phyloP scores from a whole-genome alignment of 1,284 basidiomycete species.

The Irpex lacteus region DNA sequence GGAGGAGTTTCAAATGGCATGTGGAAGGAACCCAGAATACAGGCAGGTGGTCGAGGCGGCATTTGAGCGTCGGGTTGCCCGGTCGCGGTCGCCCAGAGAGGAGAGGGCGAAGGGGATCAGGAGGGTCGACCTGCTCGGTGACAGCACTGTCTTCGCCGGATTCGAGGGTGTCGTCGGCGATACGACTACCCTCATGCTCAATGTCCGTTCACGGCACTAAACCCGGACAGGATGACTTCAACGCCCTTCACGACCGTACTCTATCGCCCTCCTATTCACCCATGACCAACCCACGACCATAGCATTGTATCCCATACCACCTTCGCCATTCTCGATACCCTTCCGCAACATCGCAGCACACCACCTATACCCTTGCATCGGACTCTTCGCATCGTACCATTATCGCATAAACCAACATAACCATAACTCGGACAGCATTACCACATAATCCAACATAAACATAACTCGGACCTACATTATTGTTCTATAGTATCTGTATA shows the following conservation, averaged over 20 bases:
- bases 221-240: neutral
- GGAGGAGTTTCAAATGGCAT: conserved; percentile 2
- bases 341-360: neutral
- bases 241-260: neutral
- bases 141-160: conserved; percentile 6
- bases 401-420: neutral
- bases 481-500: conserved; percentile 4
- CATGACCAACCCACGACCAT: neutral
- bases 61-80: neutral
- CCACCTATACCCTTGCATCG: neutral
- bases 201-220: conserved; percentile 2
- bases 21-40: neutral
- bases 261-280: neutral
- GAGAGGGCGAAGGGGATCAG: conserved; percentile 7
- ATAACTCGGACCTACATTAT: neutral
- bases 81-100: conserved; percentile 2
- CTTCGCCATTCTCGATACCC: neutral
- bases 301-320: neutral
- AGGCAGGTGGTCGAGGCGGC: conserved; percentile 1
- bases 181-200: conserved; percentile 4
- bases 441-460: neutral
- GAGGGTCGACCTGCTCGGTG: conserved; percentile 10
- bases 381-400: neutral
- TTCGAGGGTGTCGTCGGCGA: conserved; percentile 7
- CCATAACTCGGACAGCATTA: no score